Percentiles rank a stretch among this genome's conserved stretches.
These are phyloP conservation scores for Tetrahymena borealis DNA, from an alignment of 73 alveolate genomes.

Conservation along the genomic window DNA sequence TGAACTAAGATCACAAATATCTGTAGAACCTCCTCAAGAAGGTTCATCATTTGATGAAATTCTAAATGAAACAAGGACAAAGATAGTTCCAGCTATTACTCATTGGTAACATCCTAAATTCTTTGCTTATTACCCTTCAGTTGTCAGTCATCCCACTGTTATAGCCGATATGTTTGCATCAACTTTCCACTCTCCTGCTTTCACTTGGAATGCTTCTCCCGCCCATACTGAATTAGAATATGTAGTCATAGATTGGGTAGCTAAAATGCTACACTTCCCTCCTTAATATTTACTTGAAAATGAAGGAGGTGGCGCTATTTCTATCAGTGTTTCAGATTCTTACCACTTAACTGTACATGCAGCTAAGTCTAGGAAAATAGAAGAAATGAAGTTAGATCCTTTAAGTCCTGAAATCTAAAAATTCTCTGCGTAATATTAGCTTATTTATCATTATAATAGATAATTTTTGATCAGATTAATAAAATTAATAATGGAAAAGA, in stretches of 20 bases:
- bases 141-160: conserved; percentile 27
- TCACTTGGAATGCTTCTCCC: conserved; percentile 34
- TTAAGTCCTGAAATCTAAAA: background rate
- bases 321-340: conserved; percentile 35
- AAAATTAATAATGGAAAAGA: too few relatives aligned
- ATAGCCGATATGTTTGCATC: conserved; percentile 44
- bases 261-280: conserved; percentile 15
- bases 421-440: conserved; percentile 25
- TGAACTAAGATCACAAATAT: conserved; percentile 8
- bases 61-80: conserved; percentile 15
- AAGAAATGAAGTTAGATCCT: conserved; percentile 1
- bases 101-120: conserved; percentile 39
- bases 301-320: conserved; percentile 40
- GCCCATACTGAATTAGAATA: conserved; percentile 41
- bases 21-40: conserved; percentile 33
- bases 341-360: conserved; percentile 15
- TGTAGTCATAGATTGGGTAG: conserved; percentile 41
- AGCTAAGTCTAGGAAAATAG: conserved; percentile 30
- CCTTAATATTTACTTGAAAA: conserved; percentile 8
- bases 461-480: too few relatives aligned
- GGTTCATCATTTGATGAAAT: conserved; percentile 11
- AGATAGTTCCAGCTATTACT: conserved; percentile 35
- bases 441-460: too few relatives aligned
- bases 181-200: conserved; percentile 40
- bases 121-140: conserved; percentile 28